Base-by-base conservation (phyloP, 257 asterid genomes). In the Capsicum rhomboideum region DNA sequence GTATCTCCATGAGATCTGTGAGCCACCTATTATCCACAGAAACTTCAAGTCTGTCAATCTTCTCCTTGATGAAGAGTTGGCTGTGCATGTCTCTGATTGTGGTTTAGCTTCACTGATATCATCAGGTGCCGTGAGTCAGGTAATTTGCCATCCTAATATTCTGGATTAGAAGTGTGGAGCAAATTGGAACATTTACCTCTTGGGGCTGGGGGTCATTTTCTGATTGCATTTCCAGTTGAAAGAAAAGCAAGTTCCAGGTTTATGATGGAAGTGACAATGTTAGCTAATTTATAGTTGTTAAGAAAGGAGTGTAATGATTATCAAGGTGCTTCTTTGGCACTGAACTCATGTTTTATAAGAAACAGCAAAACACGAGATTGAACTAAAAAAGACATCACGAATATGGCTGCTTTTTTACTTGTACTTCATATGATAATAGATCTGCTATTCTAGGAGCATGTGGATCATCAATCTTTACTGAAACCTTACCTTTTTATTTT, bases 71-170 rank as follows among this genome's bases (percentile, higher is more conserved):
- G 98, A 96, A 72, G 98, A 96, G 87, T 94, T 94, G 64, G 85
- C 93, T 42, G 98, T 96, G 69, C 92, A 84, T 40, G 94, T 96
- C 53, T 96, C 99, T 53, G 99, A 96, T 85, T 96, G 98, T 85
- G 99, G 98, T 88, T 91, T 96, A 94, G 93, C 99, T 89, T 90
- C 98, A 54, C 88, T 96, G 85, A 90, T 92, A 67, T 82, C 91
- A 83, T 92, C 98, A 44, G 98, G 98, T 68, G 94, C 95, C 82
- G 97, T 90, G 77, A 96, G 93, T 75, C 99, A 96, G 98, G 99
- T 96, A 92, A 90, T 44, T 75, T 31, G 7, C 61, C 77, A 82
- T 66, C 84, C 37, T 18, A 63, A 66, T 40, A 13, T 64, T 58
- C 16, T 77, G 63, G 58, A 77, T 50, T 17, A 50, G 28, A 75